These are phyloP conservation scores for Nemania sp. DNA, from an alignment of 2,329 filamentous ascomycete species.

Conservation along the genomic window DNA sequence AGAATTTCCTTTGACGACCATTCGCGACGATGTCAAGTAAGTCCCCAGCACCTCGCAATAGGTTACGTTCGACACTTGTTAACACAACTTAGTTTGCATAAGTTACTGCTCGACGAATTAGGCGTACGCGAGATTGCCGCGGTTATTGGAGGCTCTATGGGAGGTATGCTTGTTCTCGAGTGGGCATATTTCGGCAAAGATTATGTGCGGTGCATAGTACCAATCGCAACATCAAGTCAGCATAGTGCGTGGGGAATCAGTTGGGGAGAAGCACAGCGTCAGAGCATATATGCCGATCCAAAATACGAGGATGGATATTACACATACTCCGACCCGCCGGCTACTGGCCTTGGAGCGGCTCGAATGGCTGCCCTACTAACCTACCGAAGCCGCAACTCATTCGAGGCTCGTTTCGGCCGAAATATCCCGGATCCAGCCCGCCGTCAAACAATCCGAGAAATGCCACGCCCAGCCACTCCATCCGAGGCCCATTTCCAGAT, in stretches of 20 bases:
- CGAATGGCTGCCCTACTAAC: slow-evolving; percentile 96
- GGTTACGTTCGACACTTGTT: slow-evolving; percentile 28
- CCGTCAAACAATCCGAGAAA: slow-evolving; percentile 78
- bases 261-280: slow-evolving; percentile 85
- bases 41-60: slow-evolving; percentile 38
- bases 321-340: slow-evolving; percentile 79
- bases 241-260: slow-evolving; percentile 91
- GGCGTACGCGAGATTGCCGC: slow-evolving; percentile 78
- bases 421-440: slow-evolving; percentile 87
- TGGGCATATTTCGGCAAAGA: slow-evolving; percentile 89
- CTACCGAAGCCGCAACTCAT: slow-evolving; percentile 95
- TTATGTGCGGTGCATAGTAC: slow-evolving; percentile 78
- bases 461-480: slow-evolving; percentile 61
- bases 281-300: slow-evolving; percentile 96
- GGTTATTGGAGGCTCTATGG: slow-evolving; percentile 82
- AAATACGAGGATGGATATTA: slow-evolving; percentile 99
- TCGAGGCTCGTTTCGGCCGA: slow-evolving; percentile 91
- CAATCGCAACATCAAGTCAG: slow-evolving; percentile 81
- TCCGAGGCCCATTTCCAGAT: slow-evolving; percentile 77
- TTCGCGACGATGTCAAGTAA: slow-evolving; percentile 93
- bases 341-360: slow-evolving; percentile 85
- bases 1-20: slow-evolving; percentile 93
- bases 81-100: slow-evolving; percentile 65
- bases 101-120: slow-evolving; percentile 76
- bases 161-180: slow-evolving; percentile 88